Evolutionary conservation across 768 basidiomycete genomes (phyloP).

Genomic region (Podaxis sp.): DNA sequence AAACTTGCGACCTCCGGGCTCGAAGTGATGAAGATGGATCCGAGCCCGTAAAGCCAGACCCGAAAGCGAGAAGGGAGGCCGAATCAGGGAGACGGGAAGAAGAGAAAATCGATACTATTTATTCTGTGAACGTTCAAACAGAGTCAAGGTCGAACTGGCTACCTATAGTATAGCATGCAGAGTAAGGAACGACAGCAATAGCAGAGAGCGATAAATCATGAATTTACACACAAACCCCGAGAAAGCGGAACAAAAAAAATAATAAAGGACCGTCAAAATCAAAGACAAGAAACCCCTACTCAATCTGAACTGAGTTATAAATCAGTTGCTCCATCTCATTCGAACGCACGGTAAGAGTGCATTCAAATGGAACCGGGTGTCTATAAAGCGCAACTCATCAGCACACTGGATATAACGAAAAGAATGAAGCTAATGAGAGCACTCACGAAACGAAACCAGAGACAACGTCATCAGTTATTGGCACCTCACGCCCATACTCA

Average conservation of each 20-base stretch:
- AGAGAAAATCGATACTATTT: too few species aligned
- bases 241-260: background rate
- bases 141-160: background rate
- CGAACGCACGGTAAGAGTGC: background rate
- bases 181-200: background rate
- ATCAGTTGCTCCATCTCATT: constrained; percentile 1
- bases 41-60: too few species aligned
- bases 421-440: background rate
- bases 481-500: constrained; percentile 4
- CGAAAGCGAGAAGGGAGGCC: too few species aligned
- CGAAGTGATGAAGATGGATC: too few species aligned
- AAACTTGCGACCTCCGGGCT: too few species aligned
- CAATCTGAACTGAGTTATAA: background rate
- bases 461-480: constrained; percentile 5
- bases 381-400: background rate
- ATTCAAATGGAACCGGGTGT: constrained; percentile 4
- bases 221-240: background rate
- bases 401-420: background rate
- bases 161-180: background rate
- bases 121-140: too few species aligned
- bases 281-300: background rate
- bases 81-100: too few species aligned
- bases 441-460: constrained; percentile 13
- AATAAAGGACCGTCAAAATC: background rate
- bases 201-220: background rate